These are phyloP conservation scores for Ceratobasidium sp. DNA, from an alignment of 1,284 basidiomycete species.

Conservation along the genomic window DNA sequence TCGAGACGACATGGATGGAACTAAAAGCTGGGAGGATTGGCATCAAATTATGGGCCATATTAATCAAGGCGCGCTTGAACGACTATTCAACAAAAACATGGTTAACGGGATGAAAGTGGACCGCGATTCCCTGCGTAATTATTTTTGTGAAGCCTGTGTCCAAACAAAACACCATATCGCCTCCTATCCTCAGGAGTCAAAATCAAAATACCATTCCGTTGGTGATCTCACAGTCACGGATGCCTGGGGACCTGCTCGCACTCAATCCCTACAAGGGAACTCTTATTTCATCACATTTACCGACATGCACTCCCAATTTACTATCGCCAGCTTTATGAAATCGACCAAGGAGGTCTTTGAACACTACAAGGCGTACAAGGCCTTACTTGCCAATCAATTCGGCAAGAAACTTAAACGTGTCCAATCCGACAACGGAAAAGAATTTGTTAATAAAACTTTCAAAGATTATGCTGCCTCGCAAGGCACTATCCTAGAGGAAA, in stretches of 20 bases:
- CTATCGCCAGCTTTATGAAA: background rate
- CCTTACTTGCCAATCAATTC: background rate
- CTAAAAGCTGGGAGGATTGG: background rate
- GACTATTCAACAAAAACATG: background rate
- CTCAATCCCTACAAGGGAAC: background rate
- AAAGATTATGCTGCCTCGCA: background rate
- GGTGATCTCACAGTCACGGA: background rate
- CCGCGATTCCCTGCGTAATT: background rate
- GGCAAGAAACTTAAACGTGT: background rate
- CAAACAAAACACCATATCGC: background rate
- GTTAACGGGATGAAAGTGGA: background rate
- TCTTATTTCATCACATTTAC: slow-evolving; percentile 1
- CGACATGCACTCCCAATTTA: background rate
- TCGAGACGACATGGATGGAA: too few species aligned
- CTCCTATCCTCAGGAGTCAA: slow-evolving; percentile 39
- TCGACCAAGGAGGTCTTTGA: background rate
- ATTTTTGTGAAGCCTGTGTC: background rate
- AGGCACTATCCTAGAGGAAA: background rate
- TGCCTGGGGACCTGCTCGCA: slow-evolving; percentile 1
- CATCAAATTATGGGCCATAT: background rate
- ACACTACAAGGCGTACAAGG: background rate
- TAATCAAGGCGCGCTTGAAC: background rate
- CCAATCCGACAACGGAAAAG: background rate
- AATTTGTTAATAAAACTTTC: background rate
- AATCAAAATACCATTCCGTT: slow-evolving; percentile 23